phyloP scores from a whole-genome alignment of 2,329 filamentous ascomycete genomes.

The Botrytis fabae region DNA sequence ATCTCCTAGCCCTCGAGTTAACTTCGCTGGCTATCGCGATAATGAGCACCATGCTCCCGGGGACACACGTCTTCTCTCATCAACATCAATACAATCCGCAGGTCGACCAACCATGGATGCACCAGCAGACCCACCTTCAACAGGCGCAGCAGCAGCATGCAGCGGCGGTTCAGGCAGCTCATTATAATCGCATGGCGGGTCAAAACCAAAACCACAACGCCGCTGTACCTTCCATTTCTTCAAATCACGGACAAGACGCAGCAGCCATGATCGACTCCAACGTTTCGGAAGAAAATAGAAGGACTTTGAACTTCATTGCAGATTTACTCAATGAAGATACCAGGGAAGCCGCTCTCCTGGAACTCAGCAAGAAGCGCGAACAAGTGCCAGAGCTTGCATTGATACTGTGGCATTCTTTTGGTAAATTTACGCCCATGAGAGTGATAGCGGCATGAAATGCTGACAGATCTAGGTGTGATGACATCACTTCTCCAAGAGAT shows the following conservation, averaged over 20 bases:
- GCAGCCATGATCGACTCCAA: conserved; percentile 58
- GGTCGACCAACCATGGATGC: conserved; percentile 65
- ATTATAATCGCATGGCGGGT: conserved; percentile 73
- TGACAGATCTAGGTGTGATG: conserved; percentile 75
- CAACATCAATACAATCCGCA: conserved; percentile 63
- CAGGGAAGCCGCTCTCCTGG: conserved; percentile 85
- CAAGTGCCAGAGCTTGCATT: conserved; percentile 95
- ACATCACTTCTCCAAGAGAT: conserved; percentile 96
- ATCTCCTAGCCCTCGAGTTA: conserved; percentile 29
- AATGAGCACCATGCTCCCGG: conserved; percentile 56
- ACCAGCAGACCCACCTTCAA: conserved; percentile 47
- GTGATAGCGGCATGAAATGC: conserved; percentile 18
- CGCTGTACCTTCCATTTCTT: conserved; percentile 40
- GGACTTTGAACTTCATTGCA: conserved; percentile 90
- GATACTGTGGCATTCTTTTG: conserved; percentile 98
- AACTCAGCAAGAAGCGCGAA: conserved; percentile 97
- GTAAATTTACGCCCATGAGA: conserved; percentile 54
- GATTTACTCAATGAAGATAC: conserved; percentile 86
- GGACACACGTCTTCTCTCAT: conserved; percentile 65
- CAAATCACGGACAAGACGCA: conserved; percentile 55
- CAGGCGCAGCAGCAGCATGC: conserved; percentile 44
- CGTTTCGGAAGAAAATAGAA: conserved; percentile 85
- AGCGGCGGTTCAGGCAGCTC: conserved; percentile 44
- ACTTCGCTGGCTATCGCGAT: conserved; percentile 28
- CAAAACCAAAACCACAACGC: conserved; percentile 54